These are phyloP conservation scores for Globisporangium sylvaticum DNA, from an alignment of 352 stramenopile genomes.

Conservation along the genomic window DNA sequence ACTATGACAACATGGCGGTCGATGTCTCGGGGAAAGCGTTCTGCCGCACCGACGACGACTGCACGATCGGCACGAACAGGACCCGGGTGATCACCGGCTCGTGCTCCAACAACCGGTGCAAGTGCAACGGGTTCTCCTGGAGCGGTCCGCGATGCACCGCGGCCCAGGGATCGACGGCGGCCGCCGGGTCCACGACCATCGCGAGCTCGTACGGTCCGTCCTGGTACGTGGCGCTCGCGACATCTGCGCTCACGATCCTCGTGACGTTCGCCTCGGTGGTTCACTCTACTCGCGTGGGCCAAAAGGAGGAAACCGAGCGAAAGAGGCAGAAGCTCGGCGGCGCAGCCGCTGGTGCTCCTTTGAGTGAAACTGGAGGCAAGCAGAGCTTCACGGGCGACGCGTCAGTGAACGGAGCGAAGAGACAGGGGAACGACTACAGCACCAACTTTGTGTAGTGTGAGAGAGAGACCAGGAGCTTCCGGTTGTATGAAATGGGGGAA, in stretches of 20 bases:
- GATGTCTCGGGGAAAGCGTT: slow-evolving; percentile 55
- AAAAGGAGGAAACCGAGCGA: background rate
- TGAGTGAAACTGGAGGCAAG: background rate
- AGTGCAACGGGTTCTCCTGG: background rate
- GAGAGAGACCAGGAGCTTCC: background rate
- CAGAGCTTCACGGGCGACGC: background rate
- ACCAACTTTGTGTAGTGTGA: slow-evolving; percentile 5
- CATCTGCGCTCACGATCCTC: background rate
- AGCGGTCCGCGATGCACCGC: background rate
- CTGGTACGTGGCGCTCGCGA: background rate
- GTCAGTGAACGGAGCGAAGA: background rate
- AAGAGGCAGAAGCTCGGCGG: background rate
- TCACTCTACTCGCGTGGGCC: background rate
- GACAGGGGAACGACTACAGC: background rate
- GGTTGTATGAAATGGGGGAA: background rate
- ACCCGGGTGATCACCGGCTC: background rate
- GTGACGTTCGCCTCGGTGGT: background rate
- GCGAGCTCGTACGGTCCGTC: background rate
- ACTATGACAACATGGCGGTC: slow-evolving; percentile 47
- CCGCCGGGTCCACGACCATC: no score
- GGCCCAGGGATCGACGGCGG: no score
- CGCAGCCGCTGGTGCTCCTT: background rate
- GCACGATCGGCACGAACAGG: background rate
- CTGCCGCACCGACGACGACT: slow-evolving; percentile 32
- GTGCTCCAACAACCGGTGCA: background rate